Evolutionary conservation across 768 basidiomycete genomes (phyloP).

Genomic region (Suillus weaverae): DNA sequence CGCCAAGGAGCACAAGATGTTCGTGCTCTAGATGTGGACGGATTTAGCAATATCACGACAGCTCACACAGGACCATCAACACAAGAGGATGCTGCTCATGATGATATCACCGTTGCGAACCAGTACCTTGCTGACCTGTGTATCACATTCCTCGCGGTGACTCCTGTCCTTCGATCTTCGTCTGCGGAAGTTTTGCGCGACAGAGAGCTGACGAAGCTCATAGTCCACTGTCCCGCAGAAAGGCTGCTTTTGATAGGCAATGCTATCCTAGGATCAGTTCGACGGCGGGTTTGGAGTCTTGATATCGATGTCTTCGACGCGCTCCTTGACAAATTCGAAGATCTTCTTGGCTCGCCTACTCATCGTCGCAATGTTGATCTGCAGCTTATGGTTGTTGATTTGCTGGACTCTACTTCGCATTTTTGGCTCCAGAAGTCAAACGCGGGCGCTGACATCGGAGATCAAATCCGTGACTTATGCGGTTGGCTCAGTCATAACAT

Average conservation of each 20-base stretch:
- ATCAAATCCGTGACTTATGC: constrained; percentile 49
- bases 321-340: constrained; percentile 54
- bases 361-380: constrained; percentile 54
- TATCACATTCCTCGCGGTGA: constrained; percentile 57
- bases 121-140: constrained; percentile 50
- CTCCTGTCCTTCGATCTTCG: constrained; percentile 62
- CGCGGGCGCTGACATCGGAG: constrained; percentile 37
- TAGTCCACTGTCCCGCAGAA: constrained; percentile 49
- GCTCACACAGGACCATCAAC: constrained; percentile 32
- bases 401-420: constrained; percentile 63
- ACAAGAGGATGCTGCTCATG: constrained; percentile 28
- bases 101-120: constrained; percentile 29
- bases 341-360: constrained; percentile 53
- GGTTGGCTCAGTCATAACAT: constrained; percentile 49
- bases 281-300: constrained; percentile 55
- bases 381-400: constrained; percentile 53
- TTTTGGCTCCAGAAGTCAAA: constrained; percentile 50
- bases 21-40: constrained; percentile 51
- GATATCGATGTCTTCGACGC: constrained; percentile 47
- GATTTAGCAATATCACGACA: constrained; percentile 54
- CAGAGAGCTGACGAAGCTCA: constrained; percentile 54
- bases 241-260: constrained; percentile 61
- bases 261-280: constrained; percentile 54
- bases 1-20: constrained; percentile 20
- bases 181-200: constrained; percentile 63